Base-by-base conservation (phyloP, 148 eudicot species). In the Gaultheria prostrata region DNA sequence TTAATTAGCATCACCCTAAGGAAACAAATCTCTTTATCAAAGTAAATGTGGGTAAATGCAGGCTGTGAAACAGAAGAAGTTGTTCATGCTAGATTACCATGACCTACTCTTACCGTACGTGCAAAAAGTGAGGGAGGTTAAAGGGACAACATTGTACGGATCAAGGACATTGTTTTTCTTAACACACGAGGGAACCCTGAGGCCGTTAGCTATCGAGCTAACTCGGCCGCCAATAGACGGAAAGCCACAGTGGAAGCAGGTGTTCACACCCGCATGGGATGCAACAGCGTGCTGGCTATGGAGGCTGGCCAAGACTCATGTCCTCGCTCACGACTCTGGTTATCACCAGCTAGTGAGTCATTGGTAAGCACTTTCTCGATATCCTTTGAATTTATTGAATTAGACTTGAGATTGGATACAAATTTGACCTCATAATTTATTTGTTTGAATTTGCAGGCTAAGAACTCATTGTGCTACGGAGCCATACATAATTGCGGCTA, bases 291-390 rank as follows among this genome's bases (percentile, higher is more conserved):
- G 57, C 7, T 96, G 98, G 98, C 92, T 94, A n/a, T 96, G 98
- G 98, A 92, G 85, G 89, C 86, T 93, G 17, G 98, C 98, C 30
- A 96, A 94, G 83, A 89, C 89, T 83, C 98, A 96, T 87, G 95
- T 93, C 11, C 94, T 92, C 65, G 93, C 72, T 13, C 72, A 67
- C 4, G 72, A 67, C 72, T 67, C 72, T 67, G 72, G 72, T 67
- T 30, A 30, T 87, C 98, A 96, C 85, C 92, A 96, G 87, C 88
- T 96, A 59, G 79, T 89, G 48, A 92, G 94, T 87, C 98, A 94
- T 84, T 96, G 98, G 98, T 95, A 89, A 67, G 39, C 20, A 67
- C 8, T 1, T 67, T 67, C 30, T 67, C 20, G 18, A 35, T 35
- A 35, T 35, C 72, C 0, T 67, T 67, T 67, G 30, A 15, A 67